A percentile compares a stretch with the other conserved stretches of the same genome.
phyloP scores from a whole-genome alignment of 805 yeast genomes.

The Candida alai region DNA sequence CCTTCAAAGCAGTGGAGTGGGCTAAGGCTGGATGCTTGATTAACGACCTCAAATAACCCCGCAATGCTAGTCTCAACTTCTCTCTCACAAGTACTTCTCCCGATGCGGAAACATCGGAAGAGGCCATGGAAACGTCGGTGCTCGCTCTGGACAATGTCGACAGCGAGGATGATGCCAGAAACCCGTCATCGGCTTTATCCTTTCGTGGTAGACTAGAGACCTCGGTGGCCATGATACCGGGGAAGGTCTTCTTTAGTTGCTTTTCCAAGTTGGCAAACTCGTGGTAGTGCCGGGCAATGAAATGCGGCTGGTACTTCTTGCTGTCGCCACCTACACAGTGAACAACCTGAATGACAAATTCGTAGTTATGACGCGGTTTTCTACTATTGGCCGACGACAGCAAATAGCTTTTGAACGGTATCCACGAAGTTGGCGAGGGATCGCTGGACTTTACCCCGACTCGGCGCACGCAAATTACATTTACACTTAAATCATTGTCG shows the following conservation, averaged over 20 bases:
- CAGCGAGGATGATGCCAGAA: not conserved
- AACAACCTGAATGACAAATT: conserved; percentile 48
- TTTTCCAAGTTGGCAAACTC: conserved; percentile 62
- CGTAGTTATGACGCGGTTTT: conserved; percentile 27
- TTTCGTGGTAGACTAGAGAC: conserved; percentile 58
- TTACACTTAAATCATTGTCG: conserved; percentile 57
- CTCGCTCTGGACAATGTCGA: too few relatives aligned
- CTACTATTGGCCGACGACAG: not conserved
- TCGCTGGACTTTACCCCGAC: conserved; percentile 18
- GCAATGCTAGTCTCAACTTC: conserved; percentile 67
- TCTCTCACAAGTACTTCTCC: conserved; percentile 54
- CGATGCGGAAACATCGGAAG: not conserved
- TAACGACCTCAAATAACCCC: conserved; percentile 65
- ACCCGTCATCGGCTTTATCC: conserved; percentile 37
- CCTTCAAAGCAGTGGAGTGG: conserved; percentile 45
- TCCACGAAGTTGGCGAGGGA: conserved; percentile 13
- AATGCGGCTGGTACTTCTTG: conserved; percentile 27
- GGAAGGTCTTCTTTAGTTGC: conserved; percentile 51
- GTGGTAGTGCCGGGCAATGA: conserved; percentile 58
- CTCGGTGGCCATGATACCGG: conserved; percentile 55
- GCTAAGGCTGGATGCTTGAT: conserved; percentile 53
- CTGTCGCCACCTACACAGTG: conserved; percentile 11
- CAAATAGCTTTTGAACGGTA: conserved; percentile 1
- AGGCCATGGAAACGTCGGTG: not conserved
- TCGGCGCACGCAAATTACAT: conserved; percentile 62